Evolutionary conservation across 345 rosid species (phyloP).

Genomic region (Pistacia atlantica): DNA sequence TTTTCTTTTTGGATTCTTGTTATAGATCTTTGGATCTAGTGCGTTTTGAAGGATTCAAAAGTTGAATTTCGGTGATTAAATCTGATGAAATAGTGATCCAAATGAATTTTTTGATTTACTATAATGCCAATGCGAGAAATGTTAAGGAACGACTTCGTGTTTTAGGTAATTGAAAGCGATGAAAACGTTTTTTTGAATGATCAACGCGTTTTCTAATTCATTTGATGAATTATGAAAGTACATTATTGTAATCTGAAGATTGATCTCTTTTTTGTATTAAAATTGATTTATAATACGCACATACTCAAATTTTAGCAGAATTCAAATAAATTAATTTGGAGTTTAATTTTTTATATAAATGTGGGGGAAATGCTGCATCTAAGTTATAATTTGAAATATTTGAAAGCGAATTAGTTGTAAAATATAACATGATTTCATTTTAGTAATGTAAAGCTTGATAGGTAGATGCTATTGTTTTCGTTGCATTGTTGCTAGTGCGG

Average conservation of each 20-base stretch:
- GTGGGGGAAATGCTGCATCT: not conserved
- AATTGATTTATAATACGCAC: not conserved
- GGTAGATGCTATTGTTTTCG: not conserved
- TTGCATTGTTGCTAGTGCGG: not conserved
- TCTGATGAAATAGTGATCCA: not conserved
- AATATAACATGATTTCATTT: too few relatives aligned
- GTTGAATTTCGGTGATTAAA: too few relatives aligned
- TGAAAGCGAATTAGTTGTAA: not conserved
- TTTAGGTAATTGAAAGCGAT: not conserved
- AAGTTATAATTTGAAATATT: not conserved
- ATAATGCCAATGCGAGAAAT: not conserved
- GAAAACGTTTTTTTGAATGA: not conserved
- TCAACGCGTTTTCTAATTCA: too few relatives aligned
- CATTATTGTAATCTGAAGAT: too few relatives aligned
- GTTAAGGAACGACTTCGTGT: too few relatives aligned
- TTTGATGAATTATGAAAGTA: too few relatives aligned
- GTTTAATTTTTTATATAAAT: too few relatives aligned
- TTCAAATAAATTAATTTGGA: too few relatives aligned
- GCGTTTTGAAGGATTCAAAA: constrained; percentile 8
- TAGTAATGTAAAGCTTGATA: not conserved
- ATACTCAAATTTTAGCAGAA: not conserved
- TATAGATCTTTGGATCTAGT: constrained; percentile 30
- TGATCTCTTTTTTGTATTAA: too few relatives aligned
- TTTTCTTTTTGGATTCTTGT: not conserved
- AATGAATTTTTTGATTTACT: too few relatives aligned